Base-by-base conservation (phyloP, 2,329 filamentous ascomycete genomes). In the Aspergillus arachidicola region DNA sequence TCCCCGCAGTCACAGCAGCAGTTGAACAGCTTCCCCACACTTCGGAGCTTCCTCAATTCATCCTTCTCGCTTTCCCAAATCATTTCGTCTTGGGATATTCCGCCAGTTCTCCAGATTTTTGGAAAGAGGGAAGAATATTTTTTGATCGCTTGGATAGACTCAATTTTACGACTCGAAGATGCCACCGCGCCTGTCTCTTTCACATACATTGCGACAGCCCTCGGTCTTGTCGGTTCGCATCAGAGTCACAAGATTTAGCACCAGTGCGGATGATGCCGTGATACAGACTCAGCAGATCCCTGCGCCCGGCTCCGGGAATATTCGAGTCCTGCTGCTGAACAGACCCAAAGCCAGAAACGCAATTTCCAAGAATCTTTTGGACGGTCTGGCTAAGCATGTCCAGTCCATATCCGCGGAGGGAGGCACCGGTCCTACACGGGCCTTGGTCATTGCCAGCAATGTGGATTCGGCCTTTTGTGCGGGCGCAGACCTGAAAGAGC, bases 401-500 rank as follows among this genome's bases (percentile, higher is more conserved):
- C 86, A 92, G 71, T 85, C 86, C 64, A 85, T 98, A 53, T 87
- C 90, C 61, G 81, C 80, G 10, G 86, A 89, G 71, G 81, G 81
- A 4, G 83, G 82, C 6, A 79, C 78, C 28, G 86, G 86, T 4
- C 78, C 83, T 21, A 97, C 94, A 19, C 83, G 95, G 68, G 94
- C 92, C 2, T 77, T 99, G 69, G 87, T 99, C 46, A 72, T 99
- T 19, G 91, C 92, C 12, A 96, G 92, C 73, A 92, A 92, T 46
- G 86, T 92, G n/a, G 92, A 97, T 70, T 84, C 87, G 28, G 91
- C 89, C 71, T 99, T 99, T 78, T 99, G 95, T 78, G 93, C 95
- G 0, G 95, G 95, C 43, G 95, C 95, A 4, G 95, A 99, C 75
- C 80, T 99, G 72, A 98, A 97, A 76, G 94, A 97, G 83, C 84